Evolutionary conservation across 352 stramenopile species (phyloP).

Genomic region (Pythium guiyangense): DNA sequence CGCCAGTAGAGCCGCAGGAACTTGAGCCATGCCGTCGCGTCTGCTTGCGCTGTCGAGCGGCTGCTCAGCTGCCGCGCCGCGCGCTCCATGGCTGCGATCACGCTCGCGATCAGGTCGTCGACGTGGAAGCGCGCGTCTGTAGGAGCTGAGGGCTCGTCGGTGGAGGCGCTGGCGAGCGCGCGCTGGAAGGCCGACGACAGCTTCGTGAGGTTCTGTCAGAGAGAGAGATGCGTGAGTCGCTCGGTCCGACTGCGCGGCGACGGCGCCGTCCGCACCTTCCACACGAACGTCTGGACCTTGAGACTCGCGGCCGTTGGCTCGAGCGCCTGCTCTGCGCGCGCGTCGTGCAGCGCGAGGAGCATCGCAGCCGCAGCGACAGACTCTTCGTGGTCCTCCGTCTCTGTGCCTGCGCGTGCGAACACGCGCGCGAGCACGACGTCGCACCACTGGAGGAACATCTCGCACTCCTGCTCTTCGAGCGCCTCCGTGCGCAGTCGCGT

Average conservation of each 20-base stretch:
- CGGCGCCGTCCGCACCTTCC: slow-evolving; percentile 29
- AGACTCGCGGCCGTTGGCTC: slow-evolving; percentile 13
- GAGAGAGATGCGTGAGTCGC: background rate
- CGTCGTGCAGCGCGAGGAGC: slow-evolving; percentile 14
- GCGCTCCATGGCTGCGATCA: slow-evolving; percentile 25
- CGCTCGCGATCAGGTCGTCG: slow-evolving; percentile 25
- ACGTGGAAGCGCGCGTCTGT: slow-evolving; percentile 16
- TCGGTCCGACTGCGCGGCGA: background rate
- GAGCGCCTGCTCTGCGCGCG: background rate
- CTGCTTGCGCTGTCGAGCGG: background rate
- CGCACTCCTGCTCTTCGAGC: slow-evolving; percentile 1
- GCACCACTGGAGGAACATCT: slow-evolving; percentile 10
- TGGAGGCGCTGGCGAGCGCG: slow-evolving; percentile 3
- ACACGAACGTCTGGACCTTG: slow-evolving; percentile 41
- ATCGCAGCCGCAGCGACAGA: background rate
- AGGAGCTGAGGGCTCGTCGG: too few relatives aligned
- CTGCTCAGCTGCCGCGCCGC: slow-evolving; percentile 13
- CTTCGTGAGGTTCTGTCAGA: slow-evolving; percentile 38
- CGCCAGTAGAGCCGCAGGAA: slow-evolving; percentile 53
- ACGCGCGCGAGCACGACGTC: slow-evolving; percentile 9
- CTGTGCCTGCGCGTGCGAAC: background rate
- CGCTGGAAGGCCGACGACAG: slow-evolving; percentile 25
- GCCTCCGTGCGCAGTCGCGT: background rate
- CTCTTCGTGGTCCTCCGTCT: background rate
- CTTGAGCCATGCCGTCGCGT: slow-evolving; percentile 18